A percentile compares a stretch with the other conserved stretches of the same genome.
Conservation (phyloP, 2,329 filamentous ascomycete species). For the Cryphonectria radicalis region DNA sequence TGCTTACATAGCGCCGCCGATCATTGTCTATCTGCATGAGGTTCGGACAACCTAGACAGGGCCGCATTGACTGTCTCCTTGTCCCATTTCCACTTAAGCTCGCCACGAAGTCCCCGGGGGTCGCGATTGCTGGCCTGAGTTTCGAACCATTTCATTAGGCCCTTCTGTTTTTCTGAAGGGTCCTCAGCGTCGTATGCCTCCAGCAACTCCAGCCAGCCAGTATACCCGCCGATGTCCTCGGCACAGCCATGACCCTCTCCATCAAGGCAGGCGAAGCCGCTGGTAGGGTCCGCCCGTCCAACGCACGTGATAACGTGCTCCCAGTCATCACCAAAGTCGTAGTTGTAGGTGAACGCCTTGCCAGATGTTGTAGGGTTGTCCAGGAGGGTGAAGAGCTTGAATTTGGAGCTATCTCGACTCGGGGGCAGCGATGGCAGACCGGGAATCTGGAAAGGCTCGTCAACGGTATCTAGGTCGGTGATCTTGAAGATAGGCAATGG, state of each 20-base stretch:
- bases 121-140: constrained; percentile 33
- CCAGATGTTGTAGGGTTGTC: constrained; percentile 30
- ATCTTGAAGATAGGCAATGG: constrained; percentile 26
- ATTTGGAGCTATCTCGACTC: constrained; percentile 8
- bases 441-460: not conserved
- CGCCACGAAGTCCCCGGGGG: constrained; percentile 33
- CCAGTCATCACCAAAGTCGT: constrained; percentile 35
- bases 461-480: constrained; percentile 16
- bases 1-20: no score
- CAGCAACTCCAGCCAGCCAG: constrained; percentile 39
- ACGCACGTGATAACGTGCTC: constrained; percentile 31
- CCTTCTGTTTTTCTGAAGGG: constrained; percentile 35
- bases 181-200: constrained; percentile 36
- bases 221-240: constrained; percentile 37
- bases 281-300: constrained; percentile 20
- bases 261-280: not conserved
- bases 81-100: constrained; percentile 3
- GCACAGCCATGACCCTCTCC: constrained; percentile 34
- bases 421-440: not conserved
- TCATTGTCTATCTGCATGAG: not conserved
- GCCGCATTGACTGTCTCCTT: not conserved
- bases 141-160: constrained; percentile 38
- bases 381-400: constrained; percentile 30
- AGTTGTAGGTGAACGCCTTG: constrained; percentile 31
- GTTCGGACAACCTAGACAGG: not conserved